Evolutionary conservation across 768 basidiomycete genomes (phyloP).

Genomic region (Mycena indigotica): DNA sequence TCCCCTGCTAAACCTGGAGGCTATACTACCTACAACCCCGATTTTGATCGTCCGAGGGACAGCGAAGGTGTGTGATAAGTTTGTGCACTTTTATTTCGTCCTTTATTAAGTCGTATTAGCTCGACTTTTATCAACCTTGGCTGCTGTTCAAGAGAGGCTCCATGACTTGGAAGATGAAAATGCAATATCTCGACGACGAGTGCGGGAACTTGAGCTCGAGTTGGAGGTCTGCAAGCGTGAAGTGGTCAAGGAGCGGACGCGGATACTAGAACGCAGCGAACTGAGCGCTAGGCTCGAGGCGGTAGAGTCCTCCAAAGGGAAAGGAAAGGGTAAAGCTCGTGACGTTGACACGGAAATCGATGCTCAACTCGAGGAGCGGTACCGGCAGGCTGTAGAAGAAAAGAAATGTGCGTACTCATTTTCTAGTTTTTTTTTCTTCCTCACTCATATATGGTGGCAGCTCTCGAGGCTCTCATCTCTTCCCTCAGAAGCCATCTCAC

Average conservation of each 20-base stretch:
- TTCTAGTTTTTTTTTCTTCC: slow-evolving; percentile 3
- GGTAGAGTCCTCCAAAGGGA: slow-evolving; percentile 31
- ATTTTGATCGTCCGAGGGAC: slow-evolving; percentile 51
- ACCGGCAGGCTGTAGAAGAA: slow-evolving; percentile 81
- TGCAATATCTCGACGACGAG: slow-evolving; percentile 73
- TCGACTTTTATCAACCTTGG: slow-evolving; percentile 63
- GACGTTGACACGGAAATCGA: slow-evolving; percentile 33
- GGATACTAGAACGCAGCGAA: slow-evolving; percentile 61
- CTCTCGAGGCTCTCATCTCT: slow-evolving; percentile 76
- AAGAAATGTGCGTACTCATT: slow-evolving; percentile 71
- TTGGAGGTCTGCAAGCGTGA: slow-evolving; percentile 84
- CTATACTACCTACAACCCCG: slow-evolving; percentile 51
- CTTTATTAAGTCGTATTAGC: slow-evolving; percentile 37
- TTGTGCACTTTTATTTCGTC: not conserved
- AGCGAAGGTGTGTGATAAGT: slow-evolving; percentile 54
- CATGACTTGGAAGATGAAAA: slow-evolving; percentile 81
- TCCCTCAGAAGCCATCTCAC: slow-evolving; percentile 75
- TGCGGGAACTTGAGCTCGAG: slow-evolving; percentile 86
- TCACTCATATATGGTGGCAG: too few species aligned
- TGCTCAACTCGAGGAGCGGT: slow-evolving; percentile 50
- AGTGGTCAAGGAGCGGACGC: slow-evolving; percentile 67
- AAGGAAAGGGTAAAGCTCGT: slow-evolving; percentile 43
- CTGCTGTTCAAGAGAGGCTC: slow-evolving; percentile 66
- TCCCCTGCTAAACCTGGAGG: slow-evolving; percentile 66
- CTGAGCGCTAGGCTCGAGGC: slow-evolving; percentile 38